Evolutionary conservation across 1,284 basidiomycete species (phyloP).

Genomic region (Caloboletus inedulis): DNA sequence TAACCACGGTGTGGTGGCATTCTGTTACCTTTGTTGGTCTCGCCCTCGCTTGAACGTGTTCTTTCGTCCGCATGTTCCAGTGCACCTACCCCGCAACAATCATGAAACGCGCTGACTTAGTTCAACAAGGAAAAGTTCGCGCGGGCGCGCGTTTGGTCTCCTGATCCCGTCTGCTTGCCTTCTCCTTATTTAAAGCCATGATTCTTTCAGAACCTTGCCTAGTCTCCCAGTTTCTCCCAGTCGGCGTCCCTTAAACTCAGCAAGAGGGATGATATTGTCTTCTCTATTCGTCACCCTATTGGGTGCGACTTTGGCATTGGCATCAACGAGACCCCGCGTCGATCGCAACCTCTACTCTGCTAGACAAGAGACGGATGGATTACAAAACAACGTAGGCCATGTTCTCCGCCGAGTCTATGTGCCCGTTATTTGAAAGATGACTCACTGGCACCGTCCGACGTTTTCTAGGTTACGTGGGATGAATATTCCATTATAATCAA

Average conservation of each 20-base stretch:
- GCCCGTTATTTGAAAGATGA: background rate
- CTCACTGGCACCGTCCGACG: background rate
- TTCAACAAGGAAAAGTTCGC: background rate
- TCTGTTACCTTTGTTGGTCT: background rate
- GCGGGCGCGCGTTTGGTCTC: background rate
- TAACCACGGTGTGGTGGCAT: background rate
- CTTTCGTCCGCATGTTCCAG: background rate
- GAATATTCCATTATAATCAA: constrained; percentile 48
- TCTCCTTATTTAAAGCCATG: constrained; percentile 4
- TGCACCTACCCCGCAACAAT: background rate
- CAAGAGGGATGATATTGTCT: constrained; percentile 12
- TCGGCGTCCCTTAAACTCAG: background rate
- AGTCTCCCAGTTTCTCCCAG: background rate
- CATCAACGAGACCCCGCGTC: constrained; percentile 5
- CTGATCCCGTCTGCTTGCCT: background rate
- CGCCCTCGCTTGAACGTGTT: background rate
- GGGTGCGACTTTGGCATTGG: constrained; percentile 7
- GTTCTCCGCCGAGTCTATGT: background rate
- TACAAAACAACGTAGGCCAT: constrained; percentile 21
- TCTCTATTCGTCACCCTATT: constrained; percentile 16
- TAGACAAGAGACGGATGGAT: constrained; percentile 12
- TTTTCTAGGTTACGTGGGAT: constrained; percentile 42
- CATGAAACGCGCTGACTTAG: background rate
- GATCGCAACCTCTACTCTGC: constrained; percentile 17
- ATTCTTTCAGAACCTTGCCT: background rate